These are phyloP conservation scores for Immersiella caudata DNA, from an alignment of 495 filamentous ascomycete genomes.

Conservation along the genomic window DNA sequence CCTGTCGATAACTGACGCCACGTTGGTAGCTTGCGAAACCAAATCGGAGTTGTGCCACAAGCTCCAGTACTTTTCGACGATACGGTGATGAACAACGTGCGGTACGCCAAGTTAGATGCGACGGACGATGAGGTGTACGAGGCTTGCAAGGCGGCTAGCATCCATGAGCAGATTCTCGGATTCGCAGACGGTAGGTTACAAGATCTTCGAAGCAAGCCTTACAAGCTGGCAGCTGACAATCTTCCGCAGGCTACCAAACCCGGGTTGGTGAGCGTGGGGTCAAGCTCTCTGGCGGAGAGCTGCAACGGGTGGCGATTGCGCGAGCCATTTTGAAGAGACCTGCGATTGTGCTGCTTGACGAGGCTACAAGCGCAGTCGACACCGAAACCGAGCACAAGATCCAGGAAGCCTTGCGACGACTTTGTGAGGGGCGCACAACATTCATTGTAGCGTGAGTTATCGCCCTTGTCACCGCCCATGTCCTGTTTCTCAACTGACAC, in stretches of 20 bases:
- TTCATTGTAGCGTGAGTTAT: slow-evolving; percentile 63
- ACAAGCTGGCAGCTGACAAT: slow-evolving; percentile 19
- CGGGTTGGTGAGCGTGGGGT: slow-evolving; percentile 65
- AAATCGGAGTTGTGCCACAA: slow-evolving; percentile 74
- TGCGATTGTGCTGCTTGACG: slow-evolving; percentile 59
- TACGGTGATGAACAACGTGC: slow-evolving; percentile 73
- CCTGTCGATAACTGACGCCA: not conserved
- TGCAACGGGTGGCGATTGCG: slow-evolving; percentile 77
- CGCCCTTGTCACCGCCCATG: not conserved
- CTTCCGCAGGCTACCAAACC: slow-evolving; percentile 53
- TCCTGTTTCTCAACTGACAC: slow-evolving; percentile 14
- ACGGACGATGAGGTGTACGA: slow-evolving; percentile 43
- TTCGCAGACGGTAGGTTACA: slow-evolving; percentile 56
- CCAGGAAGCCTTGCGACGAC: slow-evolving; percentile 63
- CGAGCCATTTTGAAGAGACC: slow-evolving; percentile 60
- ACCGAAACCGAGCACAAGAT: slow-evolving; percentile 74
- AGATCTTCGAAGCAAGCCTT: not conserved
- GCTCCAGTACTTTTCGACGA: slow-evolving; percentile 71
- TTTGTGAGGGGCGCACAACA: slow-evolving; percentile 62
- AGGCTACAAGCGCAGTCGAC: slow-evolving; percentile 61
- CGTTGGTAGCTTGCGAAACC: slow-evolving; percentile 59
- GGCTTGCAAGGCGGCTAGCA: slow-evolving; percentile 69
- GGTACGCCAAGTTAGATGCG: slow-evolving; percentile 46
- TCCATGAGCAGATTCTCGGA: slow-evolving; percentile 68
- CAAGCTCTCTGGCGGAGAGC: slow-evolving; percentile 74